Evolutionary conservation across 495 filamentous ascomycete genomes (phyloP).

Genomic region (Lasiosphaeris hirsuta): DNA sequence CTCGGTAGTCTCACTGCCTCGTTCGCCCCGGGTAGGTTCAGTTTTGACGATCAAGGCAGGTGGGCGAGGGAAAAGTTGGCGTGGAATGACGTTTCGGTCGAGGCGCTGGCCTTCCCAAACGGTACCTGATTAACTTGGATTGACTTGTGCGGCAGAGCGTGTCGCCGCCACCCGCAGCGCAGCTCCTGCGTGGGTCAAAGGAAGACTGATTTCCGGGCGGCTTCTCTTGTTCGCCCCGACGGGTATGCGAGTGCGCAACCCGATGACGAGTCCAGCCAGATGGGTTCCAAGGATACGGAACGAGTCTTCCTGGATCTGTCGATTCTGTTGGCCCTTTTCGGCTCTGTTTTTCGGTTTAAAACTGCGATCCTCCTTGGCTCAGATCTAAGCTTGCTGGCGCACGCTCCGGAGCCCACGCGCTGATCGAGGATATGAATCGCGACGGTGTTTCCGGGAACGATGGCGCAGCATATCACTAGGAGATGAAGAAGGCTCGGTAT

Average conservation of each 20-base stretch:
- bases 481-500: not conserved
- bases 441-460: not conserved
- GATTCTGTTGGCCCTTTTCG: no score
- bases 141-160: not conserved
- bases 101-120: conserved; percentile 1
- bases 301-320: no score
- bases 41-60: conserved; percentile 4
- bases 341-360: no score
- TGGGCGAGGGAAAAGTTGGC: conserved; percentile 11
- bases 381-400: no score
- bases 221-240: no score
- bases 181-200: not conserved
- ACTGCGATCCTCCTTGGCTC: no score
- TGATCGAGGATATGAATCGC: conserved; percentile 3
- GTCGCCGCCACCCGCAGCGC: conserved; percentile 2
- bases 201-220: not conserved
- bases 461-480: conserved; percentile 1
- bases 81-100: conserved; percentile 9
- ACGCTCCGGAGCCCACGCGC: no score
- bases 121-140: conserved; percentile 8
- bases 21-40: conserved; percentile 1
- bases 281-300: no score
- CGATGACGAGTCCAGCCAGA: no score
- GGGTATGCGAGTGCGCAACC: no score
- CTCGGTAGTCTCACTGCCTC: not conserved